Conservation (phyloP, 192 early-diverging fungal genomes). For the Rhizoclosmatium globosum region DNA sequence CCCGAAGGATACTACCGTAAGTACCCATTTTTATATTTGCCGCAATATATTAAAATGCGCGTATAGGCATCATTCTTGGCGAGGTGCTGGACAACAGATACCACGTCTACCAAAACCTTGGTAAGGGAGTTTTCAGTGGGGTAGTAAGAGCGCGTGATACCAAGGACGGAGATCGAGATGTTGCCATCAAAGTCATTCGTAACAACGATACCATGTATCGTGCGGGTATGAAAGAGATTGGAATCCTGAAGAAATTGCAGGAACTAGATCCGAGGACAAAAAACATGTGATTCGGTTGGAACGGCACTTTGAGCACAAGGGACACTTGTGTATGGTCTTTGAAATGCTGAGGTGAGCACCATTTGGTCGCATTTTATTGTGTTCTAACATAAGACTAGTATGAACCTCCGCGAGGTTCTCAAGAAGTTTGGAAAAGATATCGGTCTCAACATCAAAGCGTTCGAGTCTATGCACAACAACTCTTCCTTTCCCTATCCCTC, state of each 20-base stretch:
- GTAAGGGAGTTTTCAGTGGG: conserved; percentile 94
- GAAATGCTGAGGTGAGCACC: conserved; percentile 79
- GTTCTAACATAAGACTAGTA: conserved; percentile 46
- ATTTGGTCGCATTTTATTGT: not conserved
- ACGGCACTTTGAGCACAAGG: conserved; percentile 89
- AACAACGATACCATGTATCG: conserved; percentile 94
- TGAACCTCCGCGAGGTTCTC: conserved; percentile 91
- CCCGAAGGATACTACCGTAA: conserved; percentile 96
- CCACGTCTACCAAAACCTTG: conserved; percentile 82
- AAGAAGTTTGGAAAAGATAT: conserved; percentile 96
- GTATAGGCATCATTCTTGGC: conserved; percentile 76
- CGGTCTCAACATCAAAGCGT: conserved; percentile 95
- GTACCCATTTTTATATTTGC: conserved; percentile 38
- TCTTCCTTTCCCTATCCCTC: conserved; percentile 82
- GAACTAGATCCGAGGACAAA: conserved; percentile 83
- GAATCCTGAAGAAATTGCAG: conserved; percentile 86
- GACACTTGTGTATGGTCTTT: conserved; percentile 93
- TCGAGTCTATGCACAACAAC: conserved; percentile 87
- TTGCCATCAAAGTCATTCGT: conserved; percentile 96
- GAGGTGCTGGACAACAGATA: conserved; percentile 90
- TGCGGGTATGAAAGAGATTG: conserved; percentile 88
- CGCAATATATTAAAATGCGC: not conserved
- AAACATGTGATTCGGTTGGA: conserved; percentile 88
- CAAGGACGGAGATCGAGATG: conserved; percentile 72
- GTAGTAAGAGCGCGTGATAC: conserved; percentile 90